A percentile compares a stretch with the other conserved stretches of the same genome.
Evolutionary conservation across 106 monocot genomes (phyloP).

Genomic region (Dioscorea alata): DNA sequence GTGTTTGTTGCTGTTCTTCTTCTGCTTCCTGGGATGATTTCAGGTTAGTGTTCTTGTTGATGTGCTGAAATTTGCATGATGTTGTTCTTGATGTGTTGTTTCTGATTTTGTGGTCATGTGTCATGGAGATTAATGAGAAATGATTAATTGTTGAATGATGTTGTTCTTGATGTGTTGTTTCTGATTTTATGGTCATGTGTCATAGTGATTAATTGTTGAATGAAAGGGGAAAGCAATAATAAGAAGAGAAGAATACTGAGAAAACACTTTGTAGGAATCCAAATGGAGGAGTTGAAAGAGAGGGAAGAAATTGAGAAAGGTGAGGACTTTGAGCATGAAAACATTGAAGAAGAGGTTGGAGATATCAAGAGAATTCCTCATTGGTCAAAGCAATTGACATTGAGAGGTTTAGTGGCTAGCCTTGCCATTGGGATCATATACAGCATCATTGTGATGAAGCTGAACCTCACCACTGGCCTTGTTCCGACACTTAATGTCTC

Average conservation of each 20-base stretch:
- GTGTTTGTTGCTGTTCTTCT: no score
- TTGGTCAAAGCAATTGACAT: slow-evolving; percentile 41
- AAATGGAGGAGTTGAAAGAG: slow-evolving; percentile 9
- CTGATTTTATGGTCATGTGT: no score
- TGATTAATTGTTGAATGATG: not conserved
- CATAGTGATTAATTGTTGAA: slow-evolving; percentile 1
- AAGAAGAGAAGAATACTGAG: not conserved
- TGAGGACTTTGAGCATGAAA: slow-evolving; percentile 8
- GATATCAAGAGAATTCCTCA: slow-evolving; percentile 23
- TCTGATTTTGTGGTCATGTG: no score
- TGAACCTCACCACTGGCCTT: slow-evolving; percentile 60
- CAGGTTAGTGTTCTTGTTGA: no score
- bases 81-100: no score
- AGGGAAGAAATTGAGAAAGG: slow-evolving; percentile 7
- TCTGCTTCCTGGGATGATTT: no score
- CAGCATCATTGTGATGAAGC: slow-evolving; percentile 68
- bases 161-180: no score
- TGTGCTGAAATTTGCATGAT: no score
- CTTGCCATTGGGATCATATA: slow-evolving; percentile 50
- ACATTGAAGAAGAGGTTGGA: not conserved
- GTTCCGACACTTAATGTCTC: slow-evolving; percentile 66
- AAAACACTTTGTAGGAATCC: not conserved
- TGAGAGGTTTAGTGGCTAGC: slow-evolving; percentile 44
- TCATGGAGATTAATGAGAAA: no score
- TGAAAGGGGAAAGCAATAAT: not conserved